Evolutionary conservation across 2,329 filamentous ascomycete genomes (phyloP).

Genomic region (Fusarium liriodendri): DNA sequence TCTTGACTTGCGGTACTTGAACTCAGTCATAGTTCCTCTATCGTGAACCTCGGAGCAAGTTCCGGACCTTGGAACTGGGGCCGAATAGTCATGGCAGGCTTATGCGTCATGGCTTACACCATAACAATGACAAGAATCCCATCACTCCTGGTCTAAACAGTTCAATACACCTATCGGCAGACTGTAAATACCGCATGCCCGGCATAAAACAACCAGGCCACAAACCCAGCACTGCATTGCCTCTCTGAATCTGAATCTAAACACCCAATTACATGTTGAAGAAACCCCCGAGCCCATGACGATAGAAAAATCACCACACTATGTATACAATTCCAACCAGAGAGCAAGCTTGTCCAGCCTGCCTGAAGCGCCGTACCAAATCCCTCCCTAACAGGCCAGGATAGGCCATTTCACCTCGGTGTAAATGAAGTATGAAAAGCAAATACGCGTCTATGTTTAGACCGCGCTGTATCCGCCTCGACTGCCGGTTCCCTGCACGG

Average conservation of each 20-base stretch:
- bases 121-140: background rate
- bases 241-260: conserved; percentile 25
- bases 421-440: conserved; percentile 2
- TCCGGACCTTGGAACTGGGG: background rate
- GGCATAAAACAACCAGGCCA: background rate
- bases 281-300: conserved; percentile 13
- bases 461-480: conserved; percentile 96
- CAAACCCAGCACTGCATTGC: conserved; percentile 11
- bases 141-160: background rate
- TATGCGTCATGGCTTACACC: background rate
- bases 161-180: background rate
- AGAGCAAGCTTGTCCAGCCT: conserved; percentile 38
- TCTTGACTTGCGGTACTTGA: background rate
- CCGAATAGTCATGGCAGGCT: background rate
- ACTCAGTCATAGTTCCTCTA: background rate
- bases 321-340: conserved; percentile 42
- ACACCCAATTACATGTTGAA: conserved; percentile 33
- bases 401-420: background rate
- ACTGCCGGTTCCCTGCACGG: conserved; percentile 83
- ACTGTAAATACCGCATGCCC: background rate
- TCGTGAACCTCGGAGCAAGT: background rate
- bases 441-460: conserved; percentile 54
- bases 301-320: conserved; percentile 17
- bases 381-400: conserved; percentile 2
- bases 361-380: conserved; percentile 38